Base-by-base conservation (phyloP, 169 alveolate genomes). In the Theileria parva region DNA sequence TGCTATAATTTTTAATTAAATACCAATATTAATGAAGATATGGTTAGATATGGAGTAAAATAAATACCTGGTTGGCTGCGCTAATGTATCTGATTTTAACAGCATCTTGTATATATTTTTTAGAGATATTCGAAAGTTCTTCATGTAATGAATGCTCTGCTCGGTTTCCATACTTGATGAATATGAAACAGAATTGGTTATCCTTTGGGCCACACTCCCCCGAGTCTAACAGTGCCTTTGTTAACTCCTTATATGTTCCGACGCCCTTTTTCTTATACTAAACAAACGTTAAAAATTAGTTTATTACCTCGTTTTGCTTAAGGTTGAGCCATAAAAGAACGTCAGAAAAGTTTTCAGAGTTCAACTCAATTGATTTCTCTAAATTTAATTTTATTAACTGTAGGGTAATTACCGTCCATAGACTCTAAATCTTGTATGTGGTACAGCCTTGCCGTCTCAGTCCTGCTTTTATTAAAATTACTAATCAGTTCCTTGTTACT, bases 161-260 rank as follows among this genome's bases (percentile, higher is more conserved):
- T 37, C 44, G 11, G 39, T 85, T 51, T 27, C 86, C 87, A 48
- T 65, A 85, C 44, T 65, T 59, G 50, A 85, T 57, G 17, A 77
- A 79, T 7, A 85, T 70, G 65, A 85, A 85, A 25, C 87, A 85
- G 71, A 85, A 85, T 59, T 91, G 94, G 21, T 88, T 85, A 59
- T 91, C 94, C 9, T 77, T 85, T 25, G 72, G 78, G n/a, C 71
- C 69, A 71, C 94, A 91, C 21, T 91, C 92, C 19, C 94, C 94
- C 0, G 86, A 27, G 8, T 86, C 92, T 81, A 85, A 57, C 51
- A 69, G 59, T 11, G 74, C 57, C 50, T 69, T 86, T 11, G 88
- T 91, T 44, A 91, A 77, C 75, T 91, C 88, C 34, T 85, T 81
- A 59, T 91, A 91, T 17, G 34, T 23, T 17, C 80, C 80, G 12